These are phyloP conservation scores for Cudoniella acicularis DNA, from an alignment of 495 filamentous ascomycete species.

Conservation along the genomic window DNA sequence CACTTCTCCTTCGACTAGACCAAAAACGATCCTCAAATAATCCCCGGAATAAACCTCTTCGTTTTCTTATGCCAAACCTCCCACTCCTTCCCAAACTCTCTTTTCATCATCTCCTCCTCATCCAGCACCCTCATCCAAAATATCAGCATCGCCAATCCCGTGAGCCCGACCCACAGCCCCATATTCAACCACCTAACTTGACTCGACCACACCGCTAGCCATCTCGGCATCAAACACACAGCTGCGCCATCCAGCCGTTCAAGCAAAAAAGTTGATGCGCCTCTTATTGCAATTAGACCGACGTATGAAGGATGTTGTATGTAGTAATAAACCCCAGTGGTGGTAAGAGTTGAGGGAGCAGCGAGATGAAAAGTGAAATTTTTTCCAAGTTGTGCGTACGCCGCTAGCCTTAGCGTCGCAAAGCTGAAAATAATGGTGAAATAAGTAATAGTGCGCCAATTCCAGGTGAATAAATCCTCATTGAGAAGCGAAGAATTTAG, in stretches of 20 bases:
- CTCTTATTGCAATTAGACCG: conserved; percentile 20
- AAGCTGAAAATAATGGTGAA: conserved; percentile 31
- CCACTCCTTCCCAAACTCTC: conserved; percentile 19
- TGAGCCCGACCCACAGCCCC: background rate
- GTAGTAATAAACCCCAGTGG: conserved; percentile 40
- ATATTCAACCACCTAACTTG: background rate
- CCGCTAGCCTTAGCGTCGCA: conserved; percentile 31
- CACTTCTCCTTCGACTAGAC: too few relatives aligned
- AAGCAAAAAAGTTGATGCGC: background rate
- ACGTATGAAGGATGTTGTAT: conserved; percentile 49
- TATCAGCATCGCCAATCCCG: background rate
- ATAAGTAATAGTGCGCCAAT: conserved; percentile 19
- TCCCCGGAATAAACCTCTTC: conserved; percentile 13
- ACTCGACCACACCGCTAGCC: conserved; percentile 6
- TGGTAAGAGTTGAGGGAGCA: conserved; percentile 38
- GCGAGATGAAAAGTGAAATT: conserved; percentile 47
- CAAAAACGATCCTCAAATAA: too few relatives aligned
- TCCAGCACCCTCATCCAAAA: background rate
- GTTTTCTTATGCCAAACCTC: conserved; percentile 16
- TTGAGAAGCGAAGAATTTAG: conserved; percentile 30
- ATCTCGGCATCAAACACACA: too few relatives aligned
- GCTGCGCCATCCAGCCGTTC: conserved; percentile 4
- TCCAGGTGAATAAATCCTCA: conserved; percentile 25
- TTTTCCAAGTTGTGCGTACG: conserved; percentile 36
- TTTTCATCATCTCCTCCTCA: conserved; percentile 17